Percentiles rank a stretch among this genome's conserved stretches.
Evolutionary conservation across 2,329 filamentous ascomycete genomes (phyloP).

Genomic region (Pyricularia sp.): DNA sequence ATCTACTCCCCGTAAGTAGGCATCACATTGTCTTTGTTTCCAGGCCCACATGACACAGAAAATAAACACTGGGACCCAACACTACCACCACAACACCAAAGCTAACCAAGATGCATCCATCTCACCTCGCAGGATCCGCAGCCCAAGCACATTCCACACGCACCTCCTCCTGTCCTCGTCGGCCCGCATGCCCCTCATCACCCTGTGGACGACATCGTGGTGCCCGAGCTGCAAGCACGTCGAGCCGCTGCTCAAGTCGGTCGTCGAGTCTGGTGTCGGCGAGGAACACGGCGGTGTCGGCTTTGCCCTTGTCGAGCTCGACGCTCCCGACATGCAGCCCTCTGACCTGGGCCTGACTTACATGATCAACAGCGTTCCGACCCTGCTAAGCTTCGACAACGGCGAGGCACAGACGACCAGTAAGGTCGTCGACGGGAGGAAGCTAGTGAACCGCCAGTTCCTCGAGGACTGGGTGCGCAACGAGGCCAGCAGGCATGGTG

Average conservation of each 20-base stretch:
- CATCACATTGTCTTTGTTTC: constrained; percentile 7
- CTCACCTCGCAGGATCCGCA: constrained; percentile 35
- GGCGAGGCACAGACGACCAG: constrained; percentile 40
- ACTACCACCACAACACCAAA: neutral
- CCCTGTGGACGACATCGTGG: constrained; percentile 51
- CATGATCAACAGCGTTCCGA: constrained; percentile 50
- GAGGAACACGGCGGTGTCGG: constrained; percentile 46
- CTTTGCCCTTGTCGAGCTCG: constrained; percentile 46
- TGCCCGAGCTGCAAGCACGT: constrained; percentile 44
- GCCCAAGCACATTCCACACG: constrained; percentile 42
- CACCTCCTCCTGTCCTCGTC: constrained; percentile 47
- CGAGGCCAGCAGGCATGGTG: constrained; percentile 39
- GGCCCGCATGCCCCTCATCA: constrained; percentile 44
- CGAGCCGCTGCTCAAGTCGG: constrained; percentile 34
- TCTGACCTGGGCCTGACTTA: constrained; percentile 39
- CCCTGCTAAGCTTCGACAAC: constrained; percentile 46
- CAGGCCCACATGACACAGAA: neutral
- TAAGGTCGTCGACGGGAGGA: constrained; percentile 38
- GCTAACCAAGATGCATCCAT: neutral
- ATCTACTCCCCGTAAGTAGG: constrained; percentile 29
- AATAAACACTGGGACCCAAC: neutral
- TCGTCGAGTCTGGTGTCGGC: constrained; percentile 41
- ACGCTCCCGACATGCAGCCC: constrained; percentile 46
- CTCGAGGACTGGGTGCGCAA: constrained; percentile 43
- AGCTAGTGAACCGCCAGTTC: constrained; percentile 38